Conservation (phyloP, 495 filamentous ascomycete genomes). For the Xeromyces bisporus region DNA sequence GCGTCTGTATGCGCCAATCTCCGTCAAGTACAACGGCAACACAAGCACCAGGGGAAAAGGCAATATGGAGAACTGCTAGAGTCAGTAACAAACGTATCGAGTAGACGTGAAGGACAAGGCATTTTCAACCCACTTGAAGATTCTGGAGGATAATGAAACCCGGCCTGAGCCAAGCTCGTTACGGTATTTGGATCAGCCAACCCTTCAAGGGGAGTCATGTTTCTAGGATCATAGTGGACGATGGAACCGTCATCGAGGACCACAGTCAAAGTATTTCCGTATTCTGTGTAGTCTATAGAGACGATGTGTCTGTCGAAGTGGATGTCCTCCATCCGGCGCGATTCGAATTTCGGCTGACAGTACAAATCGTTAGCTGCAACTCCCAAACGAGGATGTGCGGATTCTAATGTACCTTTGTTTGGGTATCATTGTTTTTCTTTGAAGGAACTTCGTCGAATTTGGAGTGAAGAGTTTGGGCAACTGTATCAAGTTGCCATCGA, state of each 20-base stretch:
- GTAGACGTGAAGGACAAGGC: slow-evolving; percentile 7
- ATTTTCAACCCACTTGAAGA: slow-evolving; percentile 13
- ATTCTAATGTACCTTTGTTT: slow-evolving; percentile 16
- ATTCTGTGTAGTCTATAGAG: slow-evolving; percentile 45
- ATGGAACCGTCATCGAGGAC: slow-evolving; percentile 60
- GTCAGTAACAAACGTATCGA: too few species aligned
- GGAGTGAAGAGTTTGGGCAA: slow-evolving; percentile 43
- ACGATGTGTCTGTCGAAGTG: slow-evolving; percentile 49
- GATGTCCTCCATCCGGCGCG: slow-evolving; percentile 52
- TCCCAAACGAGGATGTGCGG: background rate
- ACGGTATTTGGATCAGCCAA: slow-evolving; percentile 46
- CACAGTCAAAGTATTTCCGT: slow-evolving; percentile 49
- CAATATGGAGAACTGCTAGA: slow-evolving; percentile 37
- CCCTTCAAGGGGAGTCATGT: slow-evolving; percentile 45
- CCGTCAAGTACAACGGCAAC: slow-evolving; percentile 46
- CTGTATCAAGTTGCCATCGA: slow-evolving; percentile 55
- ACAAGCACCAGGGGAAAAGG: slow-evolving; percentile 60
- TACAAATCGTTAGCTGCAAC: background rate
- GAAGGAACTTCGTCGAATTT: slow-evolving; percentile 58
- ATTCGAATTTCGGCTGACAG: slow-evolving; percentile 34
- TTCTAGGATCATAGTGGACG: slow-evolving; percentile 56
- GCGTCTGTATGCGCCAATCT: slow-evolving; percentile 47
- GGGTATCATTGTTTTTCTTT: slow-evolving; percentile 37
- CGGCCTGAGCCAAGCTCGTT: slow-evolving; percentile 50
- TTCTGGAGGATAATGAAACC: slow-evolving; percentile 43